Evolutionary conservation across 768 basidiomycete genomes (phyloP), one percentile per base, ranked within the genome.

Genomic region (Leccinum uliginosum): DNA sequence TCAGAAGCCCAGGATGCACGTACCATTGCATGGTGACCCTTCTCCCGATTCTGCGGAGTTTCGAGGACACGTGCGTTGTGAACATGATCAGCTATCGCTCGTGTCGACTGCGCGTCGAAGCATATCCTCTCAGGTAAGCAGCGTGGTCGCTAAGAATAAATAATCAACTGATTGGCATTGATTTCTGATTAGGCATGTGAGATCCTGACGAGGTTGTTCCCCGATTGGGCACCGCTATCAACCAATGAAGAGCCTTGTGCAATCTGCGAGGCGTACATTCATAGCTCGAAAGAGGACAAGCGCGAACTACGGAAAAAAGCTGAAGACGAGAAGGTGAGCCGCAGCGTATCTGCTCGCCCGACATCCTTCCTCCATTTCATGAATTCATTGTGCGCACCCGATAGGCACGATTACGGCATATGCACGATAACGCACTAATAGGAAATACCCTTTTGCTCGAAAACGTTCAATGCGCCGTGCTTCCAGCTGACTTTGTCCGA

Each of bases 1-100:
- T 52, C 64, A 70, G 46, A 86, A 80, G 62, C 92, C 92, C 23
- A 89, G 82, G 70, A 91, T 93, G 88, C 91, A 93, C 66, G 71
- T 74, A 27, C 63, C 71, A 35, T 75, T 73, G 38, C 66, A 81
- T 64, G 71, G 67, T 24, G 92, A 94, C 70, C 88, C 87, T 10
- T 72, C 80, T 14, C 92, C 92, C 5, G 84, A 86, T 64, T 75
- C 80, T 26, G 66, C 68, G 6, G 80, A 81, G 27, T 93, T 78
- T 68, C 62, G 69, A 44, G 66, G 69, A 34, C 80, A 93, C 65
- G 85, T 93, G 50, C 66, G 73, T 3, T 94, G 92, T 67, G 86
- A 87, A 65, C 92, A 94, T 60, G 85, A 79, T 23, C 74, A 71
- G 0, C 70, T 92, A 51, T 79, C 82, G 21, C 75, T 82, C 21